phyloP scores from a whole-genome alignment of 371 early-diverging fungal species.

The Actinomortierella ambigua region DNA sequence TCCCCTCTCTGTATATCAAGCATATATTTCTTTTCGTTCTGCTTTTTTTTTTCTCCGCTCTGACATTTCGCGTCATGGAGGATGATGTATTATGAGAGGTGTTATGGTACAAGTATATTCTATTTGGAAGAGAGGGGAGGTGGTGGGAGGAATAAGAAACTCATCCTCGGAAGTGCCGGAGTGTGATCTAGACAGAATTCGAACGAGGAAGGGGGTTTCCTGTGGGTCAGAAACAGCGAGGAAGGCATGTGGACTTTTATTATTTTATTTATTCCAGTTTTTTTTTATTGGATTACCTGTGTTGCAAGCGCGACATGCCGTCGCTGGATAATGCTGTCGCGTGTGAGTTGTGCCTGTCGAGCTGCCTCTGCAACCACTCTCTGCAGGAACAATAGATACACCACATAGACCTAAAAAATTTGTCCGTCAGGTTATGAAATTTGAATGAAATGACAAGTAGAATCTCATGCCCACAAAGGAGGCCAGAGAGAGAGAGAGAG shows the following conservation, averaged over 20 bases:
- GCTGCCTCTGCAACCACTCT: slow-evolving; percentile 36
- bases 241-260: background rate
- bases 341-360: slow-evolving; percentile 39
- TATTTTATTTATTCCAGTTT: too few relatives aligned
- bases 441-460: background rate
- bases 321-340: slow-evolving; percentile 39
- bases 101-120: too few relatives aligned
- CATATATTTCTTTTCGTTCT: too few relatives aligned
- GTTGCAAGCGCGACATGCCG: slow-evolving; percentile 37
- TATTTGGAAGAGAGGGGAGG: too few relatives aligned
- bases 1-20: too few relatives aligned
- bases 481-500: background rate
- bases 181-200: slow-evolving; percentile 12
- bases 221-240: background rate
- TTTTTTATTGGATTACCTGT: too few relatives aligned
- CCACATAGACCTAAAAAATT: slow-evolving; percentile 37
- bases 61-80: too few relatives aligned
- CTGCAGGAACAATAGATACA: slow-evolving; percentile 39
- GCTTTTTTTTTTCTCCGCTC: too few relatives aligned
- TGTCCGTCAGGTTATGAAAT: background rate
- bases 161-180: slow-evolving; percentile 43
- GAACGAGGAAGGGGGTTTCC: background rate
- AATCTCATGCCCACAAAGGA: background rate
- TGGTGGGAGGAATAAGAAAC: too few relatives aligned
- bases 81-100: too few relatives aligned